A percentile compares a stretch with the other conserved stretches of the same genome.
phyloP scores from a whole-genome alignment of 495 filamentous ascomycete genomes.

The Daldinia caldariorum region DNA sequence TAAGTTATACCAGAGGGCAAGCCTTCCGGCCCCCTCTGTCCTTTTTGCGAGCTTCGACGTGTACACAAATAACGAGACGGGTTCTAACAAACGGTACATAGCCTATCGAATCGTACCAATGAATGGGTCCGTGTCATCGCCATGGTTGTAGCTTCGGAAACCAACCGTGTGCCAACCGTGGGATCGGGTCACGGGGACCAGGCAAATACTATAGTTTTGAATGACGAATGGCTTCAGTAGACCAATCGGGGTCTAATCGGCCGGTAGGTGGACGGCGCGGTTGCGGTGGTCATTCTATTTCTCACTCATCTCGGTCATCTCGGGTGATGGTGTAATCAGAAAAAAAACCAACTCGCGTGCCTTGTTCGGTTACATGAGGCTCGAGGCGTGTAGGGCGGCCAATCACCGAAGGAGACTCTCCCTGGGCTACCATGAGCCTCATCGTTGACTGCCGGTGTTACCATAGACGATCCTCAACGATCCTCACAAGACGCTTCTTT shows the following conservation, averaged over 20 bases:
- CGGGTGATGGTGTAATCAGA: conserved; percentile 24
- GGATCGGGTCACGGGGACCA: conserved; percentile 14
- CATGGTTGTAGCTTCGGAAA: conserved; percentile 31
- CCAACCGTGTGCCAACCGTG: conserved; percentile 31
- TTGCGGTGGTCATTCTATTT: conserved; percentile 16
- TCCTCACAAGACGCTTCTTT: neutral
- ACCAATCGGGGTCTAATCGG: conserved; percentile 12
- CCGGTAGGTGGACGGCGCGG: conserved; percentile 19
- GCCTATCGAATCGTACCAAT: conserved; percentile 40
- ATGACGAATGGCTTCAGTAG: conserved; percentile 41
- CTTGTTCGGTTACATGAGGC: conserved; percentile 39
- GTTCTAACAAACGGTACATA: conserved; percentile 26
- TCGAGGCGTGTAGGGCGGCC: conserved; percentile 23
- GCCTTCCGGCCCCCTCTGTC: neutral
- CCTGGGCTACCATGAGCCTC: conserved; percentile 26
- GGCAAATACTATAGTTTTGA: conserved; percentile 18
- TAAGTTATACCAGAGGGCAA: conserved; percentile 36
- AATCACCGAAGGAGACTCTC: neutral
- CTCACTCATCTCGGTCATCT: conserved; percentile 24
- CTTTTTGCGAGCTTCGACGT: neutral
- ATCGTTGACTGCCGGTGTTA: conserved; percentile 20
- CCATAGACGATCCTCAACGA: conserved; percentile 6
- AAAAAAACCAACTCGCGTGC: conserved; percentile 26
- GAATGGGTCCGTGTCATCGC: conserved; percentile 40
- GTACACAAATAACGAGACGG: neutral